phyloP scores from a whole-genome alignment of 192 early-diverging fungal species.

The Coemansia sp. region DNA sequence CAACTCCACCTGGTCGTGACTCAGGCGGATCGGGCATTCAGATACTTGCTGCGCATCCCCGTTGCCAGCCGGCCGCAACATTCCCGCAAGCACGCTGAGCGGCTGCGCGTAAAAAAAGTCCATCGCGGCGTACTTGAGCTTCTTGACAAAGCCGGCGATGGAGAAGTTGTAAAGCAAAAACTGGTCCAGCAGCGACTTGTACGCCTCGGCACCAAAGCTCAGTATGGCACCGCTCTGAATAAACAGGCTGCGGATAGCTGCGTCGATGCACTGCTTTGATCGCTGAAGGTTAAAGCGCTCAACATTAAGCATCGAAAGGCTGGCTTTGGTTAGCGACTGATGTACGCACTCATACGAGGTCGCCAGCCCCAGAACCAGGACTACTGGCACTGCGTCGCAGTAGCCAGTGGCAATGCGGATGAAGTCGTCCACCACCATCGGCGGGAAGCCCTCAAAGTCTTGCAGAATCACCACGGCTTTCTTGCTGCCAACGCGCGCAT shows the following conservation, averaged over 20 bases:
- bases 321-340: slow-evolving; percentile 72
- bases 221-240: slow-evolving; percentile 52
- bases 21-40: slow-evolving; percentile 34
- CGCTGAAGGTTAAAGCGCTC: slow-evolving; percentile 79
- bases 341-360: slow-evolving; percentile 80
- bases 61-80: slow-evolving; percentile 12
- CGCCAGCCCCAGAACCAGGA: slow-evolving; percentile 79
- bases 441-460: slow-evolving; percentile 83
- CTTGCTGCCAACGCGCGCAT: slow-evolving; percentile 16
- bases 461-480: slow-evolving; percentile 71
- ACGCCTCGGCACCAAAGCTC: slow-evolving; percentile 66
- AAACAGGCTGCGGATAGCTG: slow-evolving; percentile 58
- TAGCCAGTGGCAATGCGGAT: slow-evolving; percentile 65
- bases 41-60: neutral
- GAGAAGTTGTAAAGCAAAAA: slow-evolving; percentile 80
- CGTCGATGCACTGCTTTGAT: slow-evolving; percentile 65
- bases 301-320: slow-evolving; percentile 65
- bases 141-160: slow-evolving; percentile 65
- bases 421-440: slow-evolving; percentile 67
- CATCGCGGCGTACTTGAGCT: slow-evolving; percentile 81
- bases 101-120: slow-evolving; percentile 84
- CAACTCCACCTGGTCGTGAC: slow-evolving; percentile 57
- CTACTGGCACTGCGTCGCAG: slow-evolving; percentile 66
- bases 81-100: slow-evolving; percentile 61
- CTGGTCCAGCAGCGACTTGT: slow-evolving; percentile 72